Base-by-base conservation (phyloP, 2,329 filamentous ascomycete species). In the Colletotrichum costaricense region DNA sequence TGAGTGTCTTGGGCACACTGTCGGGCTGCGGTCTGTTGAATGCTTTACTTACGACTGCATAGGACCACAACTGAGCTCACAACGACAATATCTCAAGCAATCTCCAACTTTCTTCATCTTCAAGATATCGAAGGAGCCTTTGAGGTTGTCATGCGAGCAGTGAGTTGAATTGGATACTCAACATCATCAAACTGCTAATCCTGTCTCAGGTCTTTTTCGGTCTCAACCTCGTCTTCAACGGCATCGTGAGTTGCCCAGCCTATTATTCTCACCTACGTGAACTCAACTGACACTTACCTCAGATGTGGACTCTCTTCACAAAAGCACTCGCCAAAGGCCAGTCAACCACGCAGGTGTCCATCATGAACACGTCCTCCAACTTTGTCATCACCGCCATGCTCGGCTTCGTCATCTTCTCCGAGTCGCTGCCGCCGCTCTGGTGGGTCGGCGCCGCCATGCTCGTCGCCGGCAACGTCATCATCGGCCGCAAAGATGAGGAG, bases 281-380 rank as follows among this genome's bases (percentile, higher is more conserved):
- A 14, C 33, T 59, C 33, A n/a, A 68, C 59, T 72, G 38, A 73
- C 63, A 26, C 49, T 3, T 19, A 6, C 26, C 16, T 4, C 58
- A 90, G 82, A 96, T 96, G 94, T 96, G 94, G 94, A 91, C 92
- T 0, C 88, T 96, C 60, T 96, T 95, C 84, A 96, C 94, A 7
- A 89, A 90, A 63, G 94, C 94, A 65, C 88, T 96, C n/a, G 91
- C 93, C 0, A 88, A 89, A 22, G 93, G 93, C 16, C 88, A 89
- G 71, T 95, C 93, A 2, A 95, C 94, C 9, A 94, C 94, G 0
- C 93, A 94, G 79, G 94, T 95, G 62, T 93, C 91, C 76, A 93
- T 96, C 80, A 91, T 96, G 81, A 96, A 96, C 82, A 95, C 94
- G 3, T 94, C 93, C 16, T 88, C 93, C 69, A 96, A 96, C 83